Percentiles rank a stretch among this genome's conserved stretches.
Conservation (phyloP, 768 basidiomycete genomes). For the Lactarius indigo region DNA sequence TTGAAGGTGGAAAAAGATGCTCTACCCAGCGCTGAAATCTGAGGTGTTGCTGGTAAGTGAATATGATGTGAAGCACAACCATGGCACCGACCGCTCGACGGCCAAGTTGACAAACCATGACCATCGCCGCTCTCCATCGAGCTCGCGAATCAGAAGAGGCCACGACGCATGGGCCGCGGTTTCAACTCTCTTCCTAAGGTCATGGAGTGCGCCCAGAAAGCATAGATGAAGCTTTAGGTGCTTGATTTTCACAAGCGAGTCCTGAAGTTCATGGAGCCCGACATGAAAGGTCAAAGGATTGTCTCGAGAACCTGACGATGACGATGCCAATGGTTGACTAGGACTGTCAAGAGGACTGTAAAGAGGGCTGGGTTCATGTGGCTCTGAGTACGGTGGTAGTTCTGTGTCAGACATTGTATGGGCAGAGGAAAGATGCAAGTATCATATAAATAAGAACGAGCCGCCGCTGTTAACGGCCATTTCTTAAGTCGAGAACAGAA, state of each 20-base stretch:
- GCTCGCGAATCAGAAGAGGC: constrained; percentile 2
- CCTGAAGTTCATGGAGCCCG: constrained; percentile 18
- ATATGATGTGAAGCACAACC: background rate
- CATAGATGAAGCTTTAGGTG: constrained; percentile 13
- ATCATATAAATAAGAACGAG: background rate
- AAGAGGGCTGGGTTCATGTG: background rate
- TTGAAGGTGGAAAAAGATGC: constrained; percentile 19
- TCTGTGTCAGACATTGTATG: constrained; percentile 2
- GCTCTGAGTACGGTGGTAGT: constrained; percentile 15
- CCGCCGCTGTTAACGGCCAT: background rate
- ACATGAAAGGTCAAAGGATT: background rate
- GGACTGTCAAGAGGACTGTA: background rate
- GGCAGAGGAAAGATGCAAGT: background rate
- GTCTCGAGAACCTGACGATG: constrained; percentile 3
- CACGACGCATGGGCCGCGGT: background rate
- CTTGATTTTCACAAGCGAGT: constrained; percentile 7
- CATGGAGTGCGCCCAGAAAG: constrained; percentile 14
- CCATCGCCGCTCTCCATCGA: constrained; percentile 35
- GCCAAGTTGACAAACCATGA: constrained; percentile 40
- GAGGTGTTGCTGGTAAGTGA: background rate
- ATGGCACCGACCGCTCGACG: constrained; percentile 33
- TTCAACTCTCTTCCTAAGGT: constrained; percentile 14
- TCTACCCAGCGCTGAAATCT: constrained; percentile 38
- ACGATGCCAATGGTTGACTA: constrained; percentile 5
- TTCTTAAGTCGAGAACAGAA: background rate